Evolutionary conservation across 306 rosid species (phyloP).

Genomic region (Inga laurina): DNA sequence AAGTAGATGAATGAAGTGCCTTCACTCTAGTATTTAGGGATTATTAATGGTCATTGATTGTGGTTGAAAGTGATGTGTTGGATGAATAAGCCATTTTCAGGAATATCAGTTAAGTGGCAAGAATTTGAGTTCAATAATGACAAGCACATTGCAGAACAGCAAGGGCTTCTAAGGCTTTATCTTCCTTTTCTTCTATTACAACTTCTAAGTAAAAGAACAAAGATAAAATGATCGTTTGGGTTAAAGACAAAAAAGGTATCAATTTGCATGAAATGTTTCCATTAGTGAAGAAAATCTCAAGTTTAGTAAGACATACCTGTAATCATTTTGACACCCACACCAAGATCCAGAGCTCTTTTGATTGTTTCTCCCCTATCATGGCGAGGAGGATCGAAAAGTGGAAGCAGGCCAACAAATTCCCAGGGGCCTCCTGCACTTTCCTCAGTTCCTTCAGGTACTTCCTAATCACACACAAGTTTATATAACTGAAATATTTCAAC

Average conservation of each 20-base stretch:
- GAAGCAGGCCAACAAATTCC: slow-evolving; percentile 80
- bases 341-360: slow-evolving; percentile 77
- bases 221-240: not conserved
- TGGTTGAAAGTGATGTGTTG: not conserved
- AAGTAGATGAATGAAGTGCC: not conserved
- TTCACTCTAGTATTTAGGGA: not conserved
- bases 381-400: slow-evolving; percentile 81
- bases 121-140: not conserved
- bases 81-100: not conserved
- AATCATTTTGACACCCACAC: slow-evolving; percentile 79
- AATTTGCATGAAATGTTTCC: not conserved
- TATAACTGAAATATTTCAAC: not conserved
- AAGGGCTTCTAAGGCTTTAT: not conserved
- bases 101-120: not conserved
- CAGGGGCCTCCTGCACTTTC: slow-evolving; percentile 76
- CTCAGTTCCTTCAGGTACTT: slow-evolving; percentile 65
- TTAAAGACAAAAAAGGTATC: not conserved
- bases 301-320: slow-evolving; percentile 44
- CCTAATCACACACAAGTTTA: slow-evolving; percentile 42
- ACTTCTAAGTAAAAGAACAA: not conserved
- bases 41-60: not conserved
- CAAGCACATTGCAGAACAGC: not conserved
- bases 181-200: not conserved
- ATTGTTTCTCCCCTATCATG: slow-evolving; percentile 88
- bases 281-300: not conserved